Conservation (phyloP, 345 rosid species). For the Salix purpurea region DNA sequence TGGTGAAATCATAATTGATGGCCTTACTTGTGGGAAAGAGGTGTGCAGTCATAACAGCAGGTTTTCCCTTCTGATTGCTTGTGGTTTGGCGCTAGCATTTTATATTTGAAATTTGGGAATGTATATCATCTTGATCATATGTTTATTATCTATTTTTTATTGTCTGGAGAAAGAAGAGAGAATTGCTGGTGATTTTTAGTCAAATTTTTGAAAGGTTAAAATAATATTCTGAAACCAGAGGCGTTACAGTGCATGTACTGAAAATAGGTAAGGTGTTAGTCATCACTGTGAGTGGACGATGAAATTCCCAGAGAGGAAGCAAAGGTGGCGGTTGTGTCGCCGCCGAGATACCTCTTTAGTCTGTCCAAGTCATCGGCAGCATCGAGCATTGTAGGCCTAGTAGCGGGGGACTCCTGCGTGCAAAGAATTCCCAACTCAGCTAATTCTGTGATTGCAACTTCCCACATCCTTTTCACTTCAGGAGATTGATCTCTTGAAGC, state of each 20-base stretch:
- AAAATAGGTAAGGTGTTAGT: constrained; percentile 10
- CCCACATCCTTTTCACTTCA: constrained; percentile 50
- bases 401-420: constrained; percentile 51
- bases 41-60: too few relatives aligned
- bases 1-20: neutral
- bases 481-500: constrained; percentile 36
- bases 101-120: too few relatives aligned
- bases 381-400: constrained; percentile 57
- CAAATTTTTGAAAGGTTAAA: neutral
- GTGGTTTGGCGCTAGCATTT: too few relatives aligned
- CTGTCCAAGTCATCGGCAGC: constrained; percentile 52
- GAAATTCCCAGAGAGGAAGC: constrained; percentile 52
- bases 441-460: constrained; percentile 40
- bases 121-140: too few relatives aligned
- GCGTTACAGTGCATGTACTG: neutral
- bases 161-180: neutral
- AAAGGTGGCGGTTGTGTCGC: constrained; percentile 43
- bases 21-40: neutral
- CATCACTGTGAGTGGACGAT: constrained; percentile 40
- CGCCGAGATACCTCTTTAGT: constrained; percentile 49
- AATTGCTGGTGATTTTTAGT: neutral
- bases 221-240: neutral
- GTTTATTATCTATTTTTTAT: neutral
- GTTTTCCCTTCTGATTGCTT: too few relatives aligned
- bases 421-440: constrained; percentile 54